Base-by-base conservation (phyloP, 2,329 filamentous ascomycete genomes). In the Sporothrix luriei region DNA sequence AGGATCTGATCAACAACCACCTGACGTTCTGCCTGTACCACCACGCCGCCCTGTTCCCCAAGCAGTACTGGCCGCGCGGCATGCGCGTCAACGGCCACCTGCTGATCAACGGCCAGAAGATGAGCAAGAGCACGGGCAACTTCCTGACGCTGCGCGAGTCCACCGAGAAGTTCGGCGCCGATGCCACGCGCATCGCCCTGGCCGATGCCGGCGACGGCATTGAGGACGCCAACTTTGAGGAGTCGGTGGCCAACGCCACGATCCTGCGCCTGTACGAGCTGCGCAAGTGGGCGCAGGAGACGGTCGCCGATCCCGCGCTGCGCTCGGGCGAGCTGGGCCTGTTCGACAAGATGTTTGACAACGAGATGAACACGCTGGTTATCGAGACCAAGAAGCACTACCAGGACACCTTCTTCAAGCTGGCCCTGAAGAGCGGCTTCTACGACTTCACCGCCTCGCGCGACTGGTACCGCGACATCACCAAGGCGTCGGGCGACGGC, bases 51-150 rank as follows among this genome's bases (percentile, higher is more conserved):
- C 85, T 99, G 55, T 98, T 97, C 85, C 87, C 89, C 14, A 87
- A 87, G 71, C 88, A 94, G 79, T 96, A 93, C 83, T 97, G 94
- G 93, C 95, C 95, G 13, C 87, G 86, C 66, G 89, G 89, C 72
- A 86, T 98, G 74, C 91, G 95, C 73, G 90, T 91, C 72, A 99
- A 99, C 77, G 95, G 95, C 1, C 94, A 98, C 81, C 82, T 98
- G 76, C 88, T 97, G 79, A 85, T 99, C 73, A 99, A 99, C 78
- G 94, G 94, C 65, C 92, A 97, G 78, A 99, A 99, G 87, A 99
- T 99, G 95, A 91, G 89, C 79, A 99, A 99, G 84, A 94, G 91
- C 68, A 97, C 94, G 0, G 95, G 95, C 72, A 99, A 98, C 82
- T 99, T 99, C 84, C 85, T 99, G 79, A 98, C 95, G 13, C 84